Evolutionary conservation across 306 rosid species (phyloP).

Genomic region (Pyrus pyrifolia): DNA sequence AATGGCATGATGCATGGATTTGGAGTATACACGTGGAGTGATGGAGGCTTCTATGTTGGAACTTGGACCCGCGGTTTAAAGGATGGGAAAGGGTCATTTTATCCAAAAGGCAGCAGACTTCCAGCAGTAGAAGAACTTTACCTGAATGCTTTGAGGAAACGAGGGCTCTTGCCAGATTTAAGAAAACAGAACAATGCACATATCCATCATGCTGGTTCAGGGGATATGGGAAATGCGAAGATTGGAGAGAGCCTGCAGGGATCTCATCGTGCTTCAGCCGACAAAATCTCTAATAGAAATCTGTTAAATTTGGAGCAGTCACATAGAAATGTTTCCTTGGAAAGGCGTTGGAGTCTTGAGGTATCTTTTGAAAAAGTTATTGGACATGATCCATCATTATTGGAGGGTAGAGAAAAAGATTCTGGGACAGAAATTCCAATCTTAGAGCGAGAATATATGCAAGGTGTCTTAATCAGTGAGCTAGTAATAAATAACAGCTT

Average conservation of each 20-base stretch:
- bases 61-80: conserved; percentile 91
- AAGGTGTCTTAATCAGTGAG: conserved; percentile 95
- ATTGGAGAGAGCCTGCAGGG: conserved; percentile 50
- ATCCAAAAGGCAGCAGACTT: conserved; percentile 78
- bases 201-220: conserved; percentile 75
- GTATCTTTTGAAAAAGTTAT: conserved; percentile 85
- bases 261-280: conserved; percentile 43
- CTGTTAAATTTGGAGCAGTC: conserved; percentile 77
- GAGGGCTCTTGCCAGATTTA: conserved; percentile 88
- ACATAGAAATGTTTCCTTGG: conserved; percentile 73
- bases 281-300: conserved; percentile 55
- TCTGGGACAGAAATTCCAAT: conserved; percentile 45
- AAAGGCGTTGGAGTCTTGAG: conserved; percentile 99
- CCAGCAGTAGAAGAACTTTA: conserved; percentile 90
- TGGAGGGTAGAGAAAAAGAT: conserved; percentile 48
- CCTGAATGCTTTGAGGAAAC: conserved; percentile 83
- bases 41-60: conserved; percentile 94
- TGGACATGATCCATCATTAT: conserved; percentile 47
- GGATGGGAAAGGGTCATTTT: conserved; percentile 95
- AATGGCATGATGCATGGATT: conserved; percentile 94
- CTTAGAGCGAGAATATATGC: conserved; percentile 94
- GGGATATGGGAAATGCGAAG: conserved; percentile 55
- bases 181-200: conserved; percentile 69
- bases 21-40: conserved; percentile 89
- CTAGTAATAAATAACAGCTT: conserved; percentile 65